Conservation (phyloP, 108 stramenopile species). For the Cyclotella kingstonii region DNA sequence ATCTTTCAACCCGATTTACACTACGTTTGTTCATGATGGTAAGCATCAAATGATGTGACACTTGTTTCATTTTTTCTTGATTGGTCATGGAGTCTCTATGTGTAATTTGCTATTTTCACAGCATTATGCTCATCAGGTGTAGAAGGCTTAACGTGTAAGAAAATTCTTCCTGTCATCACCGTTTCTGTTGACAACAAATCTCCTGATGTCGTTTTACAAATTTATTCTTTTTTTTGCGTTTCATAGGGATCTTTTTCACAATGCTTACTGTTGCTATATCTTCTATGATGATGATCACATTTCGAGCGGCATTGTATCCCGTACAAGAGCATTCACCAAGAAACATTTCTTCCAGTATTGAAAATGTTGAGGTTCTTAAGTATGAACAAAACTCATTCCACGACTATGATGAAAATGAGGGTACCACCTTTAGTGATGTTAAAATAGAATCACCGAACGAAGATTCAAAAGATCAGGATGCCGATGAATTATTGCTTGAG, state of each 20-base stretch:
- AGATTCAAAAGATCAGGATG: too few relatives aligned
- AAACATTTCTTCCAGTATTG: neutral
- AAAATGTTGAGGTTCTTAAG: slow-evolving; percentile 3
- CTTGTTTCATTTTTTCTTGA: too few relatives aligned
- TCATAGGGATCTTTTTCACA: slow-evolving; percentile 21
- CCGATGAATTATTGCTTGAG: too few relatives aligned
- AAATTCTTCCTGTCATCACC: too few relatives aligned
- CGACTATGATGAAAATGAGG: neutral
- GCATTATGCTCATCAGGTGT: slow-evolving; percentile 29
- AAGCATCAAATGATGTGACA: neutral
- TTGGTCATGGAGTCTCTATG: too few relatives aligned
- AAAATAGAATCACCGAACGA: neutral
- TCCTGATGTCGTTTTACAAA: neutral
- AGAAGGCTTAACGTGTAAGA: slow-evolving; percentile 21
- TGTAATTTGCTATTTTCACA: neutral
- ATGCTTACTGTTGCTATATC: slow-evolving; percentile 16
- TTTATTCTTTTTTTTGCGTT: neutral
- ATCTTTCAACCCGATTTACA: slow-evolving; percentile 38
- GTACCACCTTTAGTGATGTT: neutral
- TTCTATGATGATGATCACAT: slow-evolving; percentile 43
- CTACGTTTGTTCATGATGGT: slow-evolving; percentile 27
- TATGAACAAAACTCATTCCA: neutral
- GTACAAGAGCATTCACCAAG: slow-evolving; percentile 9
- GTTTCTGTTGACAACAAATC: too few relatives aligned
- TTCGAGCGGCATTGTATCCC: slow-evolving; percentile 45